Percentiles rank a stretch among this genome's conserved stretches.
Evolutionary conservation across 139 green algal genomes (phyloP).

Genomic region (Nannochloris sp.): DNA sequence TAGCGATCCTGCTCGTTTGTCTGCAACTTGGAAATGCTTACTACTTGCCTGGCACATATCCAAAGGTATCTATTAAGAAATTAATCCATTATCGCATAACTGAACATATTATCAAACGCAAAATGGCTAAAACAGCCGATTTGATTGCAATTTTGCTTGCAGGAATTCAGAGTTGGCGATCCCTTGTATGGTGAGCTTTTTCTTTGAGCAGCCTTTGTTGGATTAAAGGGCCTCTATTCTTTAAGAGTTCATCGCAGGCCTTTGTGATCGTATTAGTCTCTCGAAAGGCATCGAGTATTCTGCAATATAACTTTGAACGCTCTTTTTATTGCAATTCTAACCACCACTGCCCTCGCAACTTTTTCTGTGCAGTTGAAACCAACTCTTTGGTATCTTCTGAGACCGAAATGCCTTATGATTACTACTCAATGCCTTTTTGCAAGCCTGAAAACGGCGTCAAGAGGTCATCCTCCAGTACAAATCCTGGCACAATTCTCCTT

Average conservation of each 20-base stretch:
- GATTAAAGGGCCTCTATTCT: background rate
- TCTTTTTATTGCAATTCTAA: background rate
- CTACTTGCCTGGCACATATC: conserved; percentile 76
- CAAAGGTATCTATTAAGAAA: conserved; percentile 57
- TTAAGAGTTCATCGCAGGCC: background rate
- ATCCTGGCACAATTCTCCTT: conserved; percentile 87
- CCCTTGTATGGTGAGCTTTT: no score
- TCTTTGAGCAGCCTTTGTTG: no score
- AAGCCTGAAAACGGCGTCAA: conserved; percentile 71
- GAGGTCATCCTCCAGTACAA: conserved; percentile 57
- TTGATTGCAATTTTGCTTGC: no score
- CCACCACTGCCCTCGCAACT: no score
- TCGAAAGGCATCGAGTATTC: background rate
- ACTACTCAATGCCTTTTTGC: conserved; percentile 94
- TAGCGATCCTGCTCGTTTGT: background rate
- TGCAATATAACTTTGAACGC: background rate
- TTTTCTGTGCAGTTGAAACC: conserved; percentile 46
- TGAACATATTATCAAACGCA: no score
- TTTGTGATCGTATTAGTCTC: background rate
- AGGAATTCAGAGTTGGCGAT: no score
- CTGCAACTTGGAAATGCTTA: conserved; percentile 31
- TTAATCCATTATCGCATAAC: no score
- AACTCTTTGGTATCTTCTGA: conserved; percentile 85
- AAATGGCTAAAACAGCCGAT: no score
- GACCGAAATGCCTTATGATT: conserved; percentile 88